Percentiles rank a stretch among this genome's conserved stretches.
These are phyloP conservation scores for Haemoproteus tartakovskyi DNA, from an alignment of 169 alveolate species.

Conservation along the genomic window DNA sequence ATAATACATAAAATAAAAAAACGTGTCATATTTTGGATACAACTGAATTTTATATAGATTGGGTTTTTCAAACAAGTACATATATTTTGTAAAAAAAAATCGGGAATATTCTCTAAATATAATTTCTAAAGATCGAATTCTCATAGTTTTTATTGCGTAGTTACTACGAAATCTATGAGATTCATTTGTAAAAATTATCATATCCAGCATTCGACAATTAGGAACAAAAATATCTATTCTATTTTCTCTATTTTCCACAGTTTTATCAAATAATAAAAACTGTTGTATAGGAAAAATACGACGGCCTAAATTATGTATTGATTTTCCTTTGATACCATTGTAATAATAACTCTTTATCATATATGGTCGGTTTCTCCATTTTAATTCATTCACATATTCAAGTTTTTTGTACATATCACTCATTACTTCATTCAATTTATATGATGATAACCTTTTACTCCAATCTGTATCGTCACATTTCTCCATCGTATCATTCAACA, in stretches of 20 bases:
- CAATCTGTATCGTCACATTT: no score
- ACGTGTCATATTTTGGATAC: slow-evolving; percentile 18
- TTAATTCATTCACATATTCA: slow-evolving; percentile 26
- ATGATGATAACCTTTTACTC: no score
- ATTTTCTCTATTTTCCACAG: not conserved
- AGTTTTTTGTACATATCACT: slow-evolving; percentile 24
- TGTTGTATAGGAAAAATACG: no score
- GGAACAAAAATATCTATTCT: no score
- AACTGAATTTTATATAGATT: slow-evolving; percentile 8
- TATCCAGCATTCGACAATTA: no score
- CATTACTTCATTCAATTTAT: no score
- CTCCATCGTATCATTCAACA: no score
- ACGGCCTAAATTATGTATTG: not conserved
- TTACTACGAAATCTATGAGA: no score
- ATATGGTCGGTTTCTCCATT: not conserved
- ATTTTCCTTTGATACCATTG: slow-evolving; percentile 15
- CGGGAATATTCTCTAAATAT: slow-evolving; percentile 15
- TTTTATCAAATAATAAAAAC: not conserved
- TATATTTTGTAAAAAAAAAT: slow-evolving; percentile 13
- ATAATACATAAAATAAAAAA: slow-evolving; percentile 24
- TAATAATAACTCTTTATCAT: slow-evolving; percentile 12
- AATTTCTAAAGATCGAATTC: no score
- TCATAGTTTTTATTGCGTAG: no score
- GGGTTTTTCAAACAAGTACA: not conserved
- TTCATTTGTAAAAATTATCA: no score